Percentiles rank a stretch among this genome's conserved stretches.
phyloP scores from a whole-genome alignment of 73 alveolate species.

The Stentor roeselii region DNA sequence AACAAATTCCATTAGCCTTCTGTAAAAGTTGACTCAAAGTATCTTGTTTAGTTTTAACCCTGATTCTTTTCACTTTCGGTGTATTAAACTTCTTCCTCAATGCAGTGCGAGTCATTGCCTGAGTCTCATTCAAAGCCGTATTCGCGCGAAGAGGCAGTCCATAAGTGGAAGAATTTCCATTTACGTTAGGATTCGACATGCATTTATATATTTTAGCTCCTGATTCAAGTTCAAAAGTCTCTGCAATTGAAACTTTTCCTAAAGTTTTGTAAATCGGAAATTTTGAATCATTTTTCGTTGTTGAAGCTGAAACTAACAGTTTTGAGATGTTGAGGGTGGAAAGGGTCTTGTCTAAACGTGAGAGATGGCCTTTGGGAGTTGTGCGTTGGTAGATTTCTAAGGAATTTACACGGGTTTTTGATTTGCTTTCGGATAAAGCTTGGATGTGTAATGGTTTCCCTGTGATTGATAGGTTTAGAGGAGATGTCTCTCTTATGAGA shows the following conservation, averaged over 20 bases:
- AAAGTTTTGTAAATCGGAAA: no score
- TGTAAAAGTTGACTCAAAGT: neutral
- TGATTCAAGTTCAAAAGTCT: neutral
- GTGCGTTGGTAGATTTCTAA: no score
- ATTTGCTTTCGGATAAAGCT: neutral
- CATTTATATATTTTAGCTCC: neutral
- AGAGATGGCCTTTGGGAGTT: no score
- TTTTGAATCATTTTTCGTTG: no score
- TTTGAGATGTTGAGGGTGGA: no score
- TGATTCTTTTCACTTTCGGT: neutral
- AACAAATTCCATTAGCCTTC: neutral
- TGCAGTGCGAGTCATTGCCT: neutral
- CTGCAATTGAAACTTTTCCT: neutral
- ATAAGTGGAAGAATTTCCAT: neutral
- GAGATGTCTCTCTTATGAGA: no score
- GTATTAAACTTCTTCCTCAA: neutral
- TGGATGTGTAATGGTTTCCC: neutral
- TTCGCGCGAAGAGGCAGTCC: neutral
- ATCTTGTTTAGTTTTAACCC: neutral
- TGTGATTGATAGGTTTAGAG: neutral
- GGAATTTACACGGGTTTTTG: no score
- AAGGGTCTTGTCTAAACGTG: no score
- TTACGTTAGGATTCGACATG: neutral
- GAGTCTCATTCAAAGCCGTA: neutral
- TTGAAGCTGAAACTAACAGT: no score